Evolutionary conservation across 768 basidiomycete genomes (phyloP), one percentile per base, ranked within the genome.

Genomic region (Pulveroboletus sp.): DNA sequence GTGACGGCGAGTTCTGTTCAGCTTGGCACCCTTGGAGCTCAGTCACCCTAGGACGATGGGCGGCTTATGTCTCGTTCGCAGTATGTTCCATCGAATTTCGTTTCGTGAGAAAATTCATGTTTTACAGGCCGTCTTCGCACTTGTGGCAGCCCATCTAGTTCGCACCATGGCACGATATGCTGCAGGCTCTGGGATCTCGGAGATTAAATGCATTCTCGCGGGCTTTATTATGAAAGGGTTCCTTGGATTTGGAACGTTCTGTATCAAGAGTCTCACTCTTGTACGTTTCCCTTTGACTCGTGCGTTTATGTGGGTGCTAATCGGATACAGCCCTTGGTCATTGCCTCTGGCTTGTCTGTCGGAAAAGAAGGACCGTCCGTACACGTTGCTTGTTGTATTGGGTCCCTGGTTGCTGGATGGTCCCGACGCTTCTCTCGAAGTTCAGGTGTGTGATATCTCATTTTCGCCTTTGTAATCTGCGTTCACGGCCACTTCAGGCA

Each of bases 351-450:
- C 1, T 72, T 98, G 43, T 94, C 93, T 5, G 93, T 98, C 18
- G 96, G 96, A 6, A 99, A 98, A 69, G 96, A 99, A 71, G 96
- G 96, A 0, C 96, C 96, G 0, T 95, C 93, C 2, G 96, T 99
- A 1, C 96, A 99, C 64, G 89, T 97, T 40, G 96, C 96, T 4
- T 95, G 92, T 62, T 90, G 93, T 62, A 83, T 96, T 53, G 96
- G 96, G 1, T 85, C 81, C 53, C 76, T 95, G 32, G 84, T 98
- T n/a, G 93, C 91, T 3, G 79, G 89, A 39, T 67, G 85, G 56
- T 98, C 96, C 62, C 73, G 72, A 24, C 80, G 82, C 46, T 96
- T 94, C 70, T 81, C 84, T 46, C 81, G 84, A 30, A 97, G 93
- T 69, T 85, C 97, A 76, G 82, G 95, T 93, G 55, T 54, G 80